Evolutionary conservation across 495 filamentous ascomycete species (phyloP).

Genomic region (Trichoderma virens): DNA sequence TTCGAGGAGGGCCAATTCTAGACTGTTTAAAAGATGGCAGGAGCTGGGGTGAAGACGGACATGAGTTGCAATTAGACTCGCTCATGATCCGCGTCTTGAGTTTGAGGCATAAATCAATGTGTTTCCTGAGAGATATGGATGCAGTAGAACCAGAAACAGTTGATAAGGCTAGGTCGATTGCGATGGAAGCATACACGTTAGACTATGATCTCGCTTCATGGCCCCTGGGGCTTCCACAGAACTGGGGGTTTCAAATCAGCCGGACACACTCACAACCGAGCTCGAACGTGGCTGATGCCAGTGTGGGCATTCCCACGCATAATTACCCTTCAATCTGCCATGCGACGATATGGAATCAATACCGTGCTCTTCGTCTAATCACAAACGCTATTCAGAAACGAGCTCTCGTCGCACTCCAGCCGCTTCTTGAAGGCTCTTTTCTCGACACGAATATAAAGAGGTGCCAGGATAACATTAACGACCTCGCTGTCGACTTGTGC

Average conservation of each 20-base stretch:
- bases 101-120: constrained; percentile 12
- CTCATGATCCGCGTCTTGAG: constrained; percentile 15
- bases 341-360: constrained; percentile 22
- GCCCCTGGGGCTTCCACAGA: neutral
- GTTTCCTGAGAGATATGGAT: neutral
- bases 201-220: constrained; percentile 13
- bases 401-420: neutral
- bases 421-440: neutral
- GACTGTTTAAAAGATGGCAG: constrained; percentile 17
- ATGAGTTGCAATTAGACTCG: constrained; percentile 11
- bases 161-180: constrained; percentile 9
- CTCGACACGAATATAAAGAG: neutral
- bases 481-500: constrained; percentile 12
- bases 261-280: neutral
- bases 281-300: neutral
- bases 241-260: neutral
- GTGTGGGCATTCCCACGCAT: constrained; percentile 11
- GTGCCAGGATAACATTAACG: constrained; percentile 13
- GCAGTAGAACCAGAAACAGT: neutral
- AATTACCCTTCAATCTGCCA: constrained; percentile 17
- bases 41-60: constrained; percentile 12
- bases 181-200: constrained; percentile 10
- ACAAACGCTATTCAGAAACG: constrained; percentile 17
- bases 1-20: constrained; percentile 7
- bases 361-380: constrained; percentile 20